Evolutionary conservation across 495 filamentous ascomycete species (phyloP), one percentile per base, ranked within the genome.

Genomic region (Penicillium herquei): DNA sequence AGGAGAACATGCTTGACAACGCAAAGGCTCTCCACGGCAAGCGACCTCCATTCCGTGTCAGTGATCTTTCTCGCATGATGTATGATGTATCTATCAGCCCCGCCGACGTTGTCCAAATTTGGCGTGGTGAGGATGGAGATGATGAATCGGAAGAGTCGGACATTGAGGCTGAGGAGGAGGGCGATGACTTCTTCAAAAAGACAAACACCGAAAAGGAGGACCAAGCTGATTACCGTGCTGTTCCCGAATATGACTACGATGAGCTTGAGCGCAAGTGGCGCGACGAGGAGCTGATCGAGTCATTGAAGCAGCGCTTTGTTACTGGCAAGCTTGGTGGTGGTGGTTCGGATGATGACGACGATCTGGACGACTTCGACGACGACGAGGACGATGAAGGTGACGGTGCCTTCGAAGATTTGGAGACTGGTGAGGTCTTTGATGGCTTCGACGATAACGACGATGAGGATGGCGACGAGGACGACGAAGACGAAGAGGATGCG

Each of bases 331-430:
- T 90, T 18, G 67, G 79, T 3, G 70, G 78, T 3, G 70, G 76
- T 39, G 70, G 76, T 39, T 77, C 76, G 13, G 78, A 70, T 13
- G 65, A 62, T 12, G 70, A 67, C 54, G 79, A 77, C 18, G 79
- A 78, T 7, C 75, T 75, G 21, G 83, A 75, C 51, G 82, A 71
- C 41, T 76, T 78, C 16, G 78, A 75, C 34, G 64, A 61, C 12
- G 62, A 79, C 8, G 79, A 78, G 16, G 80, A 83, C 34, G 81
- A 84, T 49, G 88, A 96, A 69, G 94, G 91, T 8, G 92, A 96
- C 62, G 93, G 91, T 46, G 91, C 81, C 6, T 96, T 92, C 56
- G 88, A 96, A 66, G 93, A 97, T 67, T 73, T 96, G 10, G 93
- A 97, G 71, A 85, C 87, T 0, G 88, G 84, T 4, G 89, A 91